Evolutionary conservation across 2,329 filamentous ascomycete genomes (phyloP).

Genomic region (Zalaria obscura): DNA sequence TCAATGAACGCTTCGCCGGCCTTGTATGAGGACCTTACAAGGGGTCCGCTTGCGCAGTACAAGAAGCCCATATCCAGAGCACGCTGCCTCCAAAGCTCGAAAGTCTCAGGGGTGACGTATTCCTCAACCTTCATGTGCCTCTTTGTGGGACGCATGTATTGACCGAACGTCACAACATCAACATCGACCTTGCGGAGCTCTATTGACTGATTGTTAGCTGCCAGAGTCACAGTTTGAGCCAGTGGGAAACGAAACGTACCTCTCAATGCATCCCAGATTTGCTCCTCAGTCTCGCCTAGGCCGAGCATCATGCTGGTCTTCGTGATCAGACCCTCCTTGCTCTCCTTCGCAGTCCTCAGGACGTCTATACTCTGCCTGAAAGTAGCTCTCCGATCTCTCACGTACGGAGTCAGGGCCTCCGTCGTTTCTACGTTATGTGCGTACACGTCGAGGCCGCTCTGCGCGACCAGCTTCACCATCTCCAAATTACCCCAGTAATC

Average conservation of each 20-base stretch:
- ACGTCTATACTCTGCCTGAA: conserved; percentile 78
- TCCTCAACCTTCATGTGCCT: conserved; percentile 93
- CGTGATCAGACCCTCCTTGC: conserved; percentile 70
- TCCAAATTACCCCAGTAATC: conserved; percentile 78
- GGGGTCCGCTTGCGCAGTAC: conserved; percentile 85
- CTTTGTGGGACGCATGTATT: conserved; percentile 99
- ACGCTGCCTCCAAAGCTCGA: conserved; percentile 80
- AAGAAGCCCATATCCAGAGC: conserved; percentile 92
- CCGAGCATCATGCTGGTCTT: conserved; percentile 98
- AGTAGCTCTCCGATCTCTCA: conserved; percentile 77
- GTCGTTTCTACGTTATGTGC: conserved; percentile 96
- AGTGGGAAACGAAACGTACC: conserved; percentile 28
- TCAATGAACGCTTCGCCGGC: conserved; percentile 97
- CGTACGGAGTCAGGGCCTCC: conserved; percentile 76
- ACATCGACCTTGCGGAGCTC: conserved; percentile 70
- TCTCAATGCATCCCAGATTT: conserved; percentile 65
- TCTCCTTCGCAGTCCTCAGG: conserved; percentile 66
- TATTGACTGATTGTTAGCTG: background rate
- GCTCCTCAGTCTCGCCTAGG: conserved; percentile 77
- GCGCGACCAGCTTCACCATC: conserved; percentile 72
- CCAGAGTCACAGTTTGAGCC: background rate
- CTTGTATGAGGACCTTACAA: conserved; percentile 94
- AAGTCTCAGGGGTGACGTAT: conserved; percentile 82
- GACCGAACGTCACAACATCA: conserved; percentile 96
- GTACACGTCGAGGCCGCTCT: conserved; percentile 85